Base-by-base conservation (phyloP, 345 rosid genomes). In the Hypericum perforatum region DNA sequence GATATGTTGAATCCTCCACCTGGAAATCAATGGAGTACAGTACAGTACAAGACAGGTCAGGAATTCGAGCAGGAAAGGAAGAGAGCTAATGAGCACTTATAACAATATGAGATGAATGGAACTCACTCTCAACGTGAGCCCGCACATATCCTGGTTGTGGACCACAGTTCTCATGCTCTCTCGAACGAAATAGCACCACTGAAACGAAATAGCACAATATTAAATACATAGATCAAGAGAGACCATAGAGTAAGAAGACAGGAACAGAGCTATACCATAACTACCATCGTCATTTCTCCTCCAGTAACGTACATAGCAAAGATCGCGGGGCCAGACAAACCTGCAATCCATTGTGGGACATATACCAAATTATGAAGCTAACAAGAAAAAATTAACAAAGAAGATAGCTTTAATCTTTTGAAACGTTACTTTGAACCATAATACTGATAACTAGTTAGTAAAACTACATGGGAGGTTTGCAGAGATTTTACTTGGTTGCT, bases 271-370 rank as follows among this genome's bases (percentile, higher is more conserved):
- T 13, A 11, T 84, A 86, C 99, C 99, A 74, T 94, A 94, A 63
- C 99, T 94, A 60, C 99, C 96, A 46, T 94, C 99, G 57, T 94
- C 99, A 63, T 94, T 94, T 66, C 96, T 78, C 39, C 97, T 92
- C 99, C 99, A 94, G 64, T 89, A 94, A 8, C 99, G 86, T 58
- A 89, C 95, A 74, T 94, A 94, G 67, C 97, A 94, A 74, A 94
- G 95, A 65, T 94, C 99, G 60, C 99, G 97, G 9, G 99, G 97
- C 99, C 97, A 94, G 45, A 86, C 87, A 71, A 89, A 58, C 87
- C 99, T 94, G 79, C 63, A 73, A 68, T 13, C 62, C 12, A 53
- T 63, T 39, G 32, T 16, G 15, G 41, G 54, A 7, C 7, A 42
- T 16, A 8, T 46, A 39, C 39, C 15, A 53, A 6, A 14, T 14